These are phyloP conservation scores for Phycomyces blakesleeanus DNA, from an alignment of 192 early-diverging fungal species.

Conservation along the genomic window DNA sequence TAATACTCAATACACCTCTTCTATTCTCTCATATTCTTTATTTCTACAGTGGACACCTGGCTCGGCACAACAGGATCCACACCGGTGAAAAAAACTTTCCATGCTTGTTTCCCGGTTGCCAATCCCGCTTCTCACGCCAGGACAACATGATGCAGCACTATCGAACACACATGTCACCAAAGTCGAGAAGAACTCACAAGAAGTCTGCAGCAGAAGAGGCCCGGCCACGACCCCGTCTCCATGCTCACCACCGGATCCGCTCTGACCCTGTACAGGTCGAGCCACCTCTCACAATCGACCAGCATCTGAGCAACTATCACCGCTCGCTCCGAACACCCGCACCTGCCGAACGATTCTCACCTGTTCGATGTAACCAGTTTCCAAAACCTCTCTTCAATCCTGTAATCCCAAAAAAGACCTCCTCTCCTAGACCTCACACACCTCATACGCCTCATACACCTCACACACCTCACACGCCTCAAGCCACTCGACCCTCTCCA, in stretches of 20 bases:
- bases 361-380: not conserved
- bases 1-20: not conserved
- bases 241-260: slow-evolving; percentile 32
- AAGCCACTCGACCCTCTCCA: not conserved
- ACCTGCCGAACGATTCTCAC: not conserved
- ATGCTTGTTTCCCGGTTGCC: slow-evolving; percentile 66
- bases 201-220: slow-evolving; percentile 13
- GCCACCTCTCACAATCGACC: slow-evolving; percentile 36
- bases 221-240: slow-evolving; percentile 26
- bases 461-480: not conserved
- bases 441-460: not conserved
- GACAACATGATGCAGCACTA: slow-evolving; percentile 91
- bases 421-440: too few species aligned
- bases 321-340: slow-evolving; percentile 1
- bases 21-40: not conserved
- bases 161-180: slow-evolving; percentile 71
- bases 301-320: slow-evolving; percentile 35
- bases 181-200: slow-evolving; percentile 51
- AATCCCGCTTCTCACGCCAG: slow-evolving; percentile 71
- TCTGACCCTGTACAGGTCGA: slow-evolving; percentile 26
- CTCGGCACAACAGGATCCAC: slow-evolving; percentile 78
- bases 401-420: too few species aligned
- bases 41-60: slow-evolving; percentile 64
- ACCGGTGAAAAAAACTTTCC: slow-evolving; percentile 78
- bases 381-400: not conserved